Evolutionary conservation across 1,284 basidiomycete genomes (phyloP).

Genomic region (Paramarasmius palmivorus): DNA sequence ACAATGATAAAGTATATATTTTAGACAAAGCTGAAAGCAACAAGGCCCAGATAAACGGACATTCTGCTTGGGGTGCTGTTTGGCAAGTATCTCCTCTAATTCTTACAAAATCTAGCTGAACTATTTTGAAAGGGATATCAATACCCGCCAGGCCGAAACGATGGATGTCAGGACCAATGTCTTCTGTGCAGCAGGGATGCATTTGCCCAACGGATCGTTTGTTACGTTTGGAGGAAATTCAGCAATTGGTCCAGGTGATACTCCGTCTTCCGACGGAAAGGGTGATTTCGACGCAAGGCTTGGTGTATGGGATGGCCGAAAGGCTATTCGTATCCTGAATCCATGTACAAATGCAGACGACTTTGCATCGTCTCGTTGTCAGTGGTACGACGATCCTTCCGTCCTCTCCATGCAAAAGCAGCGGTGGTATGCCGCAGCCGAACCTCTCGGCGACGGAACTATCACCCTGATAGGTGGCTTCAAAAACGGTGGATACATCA

Average conservation of each 20-base stretch:
- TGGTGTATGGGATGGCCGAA: conserved; percentile 65
- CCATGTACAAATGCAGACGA: conserved; percentile 64
- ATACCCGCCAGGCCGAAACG: conserved; percentile 43
- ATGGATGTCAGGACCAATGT: conserved; percentile 81
- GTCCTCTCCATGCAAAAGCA: conserved; percentile 71
- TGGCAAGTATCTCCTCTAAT: conserved; percentile 32
- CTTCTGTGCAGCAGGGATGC: conserved; percentile 81
- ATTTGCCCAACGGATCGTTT: conserved; percentile 63
- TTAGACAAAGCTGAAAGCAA: conserved; percentile 67
- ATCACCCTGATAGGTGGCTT: conserved; percentile 80
- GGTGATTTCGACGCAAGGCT: conserved; percentile 59
- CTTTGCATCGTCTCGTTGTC: conserved; percentile 50
- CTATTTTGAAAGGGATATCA: conserved; percentile 43
- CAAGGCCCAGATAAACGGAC: conserved; percentile 52
- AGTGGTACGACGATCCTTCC: conserved; percentile 77
- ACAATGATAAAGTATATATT: conserved; percentile 54
- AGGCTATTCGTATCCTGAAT: conserved; percentile 71
- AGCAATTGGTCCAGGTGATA: conserved; percentile 73
- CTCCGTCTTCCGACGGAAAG: conserved; percentile 46
- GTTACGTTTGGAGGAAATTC: conserved; percentile 73
- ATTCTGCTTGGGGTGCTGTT: conserved; percentile 52
- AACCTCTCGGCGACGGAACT: conserved; percentile 65
- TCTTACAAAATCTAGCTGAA: neutral
- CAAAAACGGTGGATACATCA: conserved; percentile 84
- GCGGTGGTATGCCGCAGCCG: conserved; percentile 89